Evolutionary conservation across 495 filamentous ascomycete species (phyloP), one percentile per base, ranked within the genome.

Genomic region (Aspergillus heteromorphus): DNA sequence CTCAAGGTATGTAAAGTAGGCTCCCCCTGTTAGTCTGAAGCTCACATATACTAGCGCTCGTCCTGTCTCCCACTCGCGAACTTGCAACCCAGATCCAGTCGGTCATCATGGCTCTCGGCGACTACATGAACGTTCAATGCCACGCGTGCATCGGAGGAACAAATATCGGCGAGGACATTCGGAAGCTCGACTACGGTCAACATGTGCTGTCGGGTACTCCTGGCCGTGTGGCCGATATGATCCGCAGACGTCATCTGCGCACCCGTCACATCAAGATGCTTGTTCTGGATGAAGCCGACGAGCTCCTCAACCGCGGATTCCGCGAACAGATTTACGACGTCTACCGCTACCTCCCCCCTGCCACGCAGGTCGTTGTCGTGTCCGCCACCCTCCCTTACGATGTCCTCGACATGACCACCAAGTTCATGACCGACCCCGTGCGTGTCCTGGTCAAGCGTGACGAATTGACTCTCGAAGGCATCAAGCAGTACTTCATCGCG

Each of bases 101-200:
- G 43, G 93, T 99, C 49, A 85, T 99, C 60, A 89, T 97, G 80
- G 93, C 92, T 14, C 85, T 99, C 25, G 93, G 93, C 48, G 93
- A 99, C 68, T 99, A 95, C 79, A 97, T 97, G 95, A 99, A 97
- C 66, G 88, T 97, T 2, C 89, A 99, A 72, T 97, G 95, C 73
- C 93, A 99, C 63, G 91, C 93, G 60, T 97, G 95, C 70, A 99
- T 99, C 73, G 93, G 93, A 58, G 93, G 93, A 27, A 99, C 93
- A 56, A 96, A 92, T 65, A 89, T 99, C 51, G 89, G 93, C 41
- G 92, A 97, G 57, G 93, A 99, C 71, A 97, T 97, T 62, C 87
- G 89, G 73, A 95, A 92, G 67, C 88, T 98, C 34, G 89, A 97
- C 62, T 92, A 97, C 53, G 93, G 93, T 48, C 93, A 93, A 59